These are phyloP conservation scores for Xylariomycetidae sp. DNA, from an alignment of 2,329 filamentous ascomycete species.

Conservation along the genomic window DNA sequence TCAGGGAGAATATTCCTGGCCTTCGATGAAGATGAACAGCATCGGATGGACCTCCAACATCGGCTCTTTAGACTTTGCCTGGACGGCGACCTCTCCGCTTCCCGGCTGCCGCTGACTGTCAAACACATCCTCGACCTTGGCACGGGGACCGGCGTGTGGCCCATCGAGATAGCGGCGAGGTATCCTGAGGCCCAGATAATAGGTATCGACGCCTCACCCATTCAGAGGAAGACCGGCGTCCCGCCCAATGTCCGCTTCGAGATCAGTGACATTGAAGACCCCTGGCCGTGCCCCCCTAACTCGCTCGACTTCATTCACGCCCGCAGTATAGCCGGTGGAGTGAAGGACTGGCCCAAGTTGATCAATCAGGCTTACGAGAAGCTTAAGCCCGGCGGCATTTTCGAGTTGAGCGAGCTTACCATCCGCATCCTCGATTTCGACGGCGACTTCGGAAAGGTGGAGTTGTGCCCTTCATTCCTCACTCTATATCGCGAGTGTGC, in stretches of 20 bases:
- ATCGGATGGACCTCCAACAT: conserved; percentile 22
- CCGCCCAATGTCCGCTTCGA: conserved; percentile 57
- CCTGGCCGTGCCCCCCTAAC: conserved; percentile 28
- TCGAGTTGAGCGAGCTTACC: conserved; percentile 39
- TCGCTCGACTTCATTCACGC: conserved; percentile 39
- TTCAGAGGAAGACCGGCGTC: conserved; percentile 38
- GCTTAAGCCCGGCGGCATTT: conserved; percentile 38
- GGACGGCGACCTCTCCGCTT: conserved; percentile 23
- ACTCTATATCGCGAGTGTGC: conserved; percentile 23
- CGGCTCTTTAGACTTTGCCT: conserved; percentile 22
- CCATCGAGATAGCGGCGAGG: conserved; percentile 35
- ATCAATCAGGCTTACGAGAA: conserved; percentile 33
- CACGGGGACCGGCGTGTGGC: conserved; percentile 38
- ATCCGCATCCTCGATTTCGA: conserved; percentile 37
- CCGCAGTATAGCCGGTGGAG: conserved; percentile 40
- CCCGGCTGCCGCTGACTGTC: conserved; percentile 21
- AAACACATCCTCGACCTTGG: conserved; percentile 37
- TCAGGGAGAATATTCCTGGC: conserved; percentile 26
- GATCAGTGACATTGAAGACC: conserved; percentile 53
- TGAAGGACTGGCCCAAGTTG: conserved; percentile 35
- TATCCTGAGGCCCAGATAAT: conserved; percentile 36
- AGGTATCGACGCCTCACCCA: conserved; percentile 36
- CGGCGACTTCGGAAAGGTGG: conserved; percentile 25
- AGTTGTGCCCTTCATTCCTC: conserved; percentile 31
- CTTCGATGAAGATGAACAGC: conserved; percentile 23